phyloP scores from a whole-genome alignment of 192 early-diverging fungal species.

The Jimgerdemannia flammicorona region DNA sequence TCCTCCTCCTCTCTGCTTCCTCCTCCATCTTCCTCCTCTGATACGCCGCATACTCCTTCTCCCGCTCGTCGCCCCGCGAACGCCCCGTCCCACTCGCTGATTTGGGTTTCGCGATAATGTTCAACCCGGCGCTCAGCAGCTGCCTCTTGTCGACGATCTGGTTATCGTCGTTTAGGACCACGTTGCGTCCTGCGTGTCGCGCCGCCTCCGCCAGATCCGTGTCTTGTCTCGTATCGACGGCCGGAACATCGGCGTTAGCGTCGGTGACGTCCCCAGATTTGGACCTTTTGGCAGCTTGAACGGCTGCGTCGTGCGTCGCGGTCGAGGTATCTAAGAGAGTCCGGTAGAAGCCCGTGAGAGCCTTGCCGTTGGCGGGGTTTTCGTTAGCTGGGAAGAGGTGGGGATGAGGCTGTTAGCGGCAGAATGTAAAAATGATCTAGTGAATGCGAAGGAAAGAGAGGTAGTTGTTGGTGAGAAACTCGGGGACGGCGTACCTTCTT shows the following conservation, averaged over 20 bases:
- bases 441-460: too few relatives aligned
- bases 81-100: background rate
- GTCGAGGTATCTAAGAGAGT: slow-evolving; percentile 52
- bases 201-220: slow-evolving; percentile 31
- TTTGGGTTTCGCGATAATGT: slow-evolving; percentile 46
- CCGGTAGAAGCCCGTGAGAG: slow-evolving; percentile 48
- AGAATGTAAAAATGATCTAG: too few relatives aligned
- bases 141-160: slow-evolving; percentile 75
- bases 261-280: slow-evolving; percentile 16
- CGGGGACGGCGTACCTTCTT: slow-evolving; percentile 33
- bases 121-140: slow-evolving; percentile 67
- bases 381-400: too few relatives aligned
- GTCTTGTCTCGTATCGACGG: slow-evolving; percentile 8
- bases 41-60: slow-evolving; percentile 16
- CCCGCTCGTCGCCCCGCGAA: slow-evolving; percentile 12
- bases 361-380: too few relatives aligned
- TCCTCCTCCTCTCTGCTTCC: slow-evolving; percentile 34
- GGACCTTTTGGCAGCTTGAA: slow-evolving; percentile 11
- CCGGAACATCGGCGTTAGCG: background rate
- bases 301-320: slow-evolving; percentile 23
- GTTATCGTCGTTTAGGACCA: slow-evolving; percentile 64
- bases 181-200: slow-evolving; percentile 38
- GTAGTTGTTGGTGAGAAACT: too few relatives aligned
- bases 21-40: slow-evolving; percentile 44
- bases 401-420: too few relatives aligned